Base-by-base conservation (phyloP, 148 eudicot species). In the Silene conica region DNA sequence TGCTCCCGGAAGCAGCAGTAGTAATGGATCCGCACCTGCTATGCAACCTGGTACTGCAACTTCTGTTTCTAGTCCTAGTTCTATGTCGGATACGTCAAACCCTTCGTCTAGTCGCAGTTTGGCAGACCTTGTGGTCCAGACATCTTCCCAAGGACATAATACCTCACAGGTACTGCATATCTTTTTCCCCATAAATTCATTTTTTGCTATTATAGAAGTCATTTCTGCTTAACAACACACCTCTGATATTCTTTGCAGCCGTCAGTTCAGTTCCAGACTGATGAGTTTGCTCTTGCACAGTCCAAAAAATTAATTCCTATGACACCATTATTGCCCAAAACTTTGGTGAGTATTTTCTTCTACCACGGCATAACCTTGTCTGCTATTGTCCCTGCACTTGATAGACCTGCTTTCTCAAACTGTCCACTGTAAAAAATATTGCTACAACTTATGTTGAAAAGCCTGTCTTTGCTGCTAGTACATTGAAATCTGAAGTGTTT, bases 121-220 rank as follows among this genome's bases (percentile, higher is more conserved):
- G 98, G 97, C 98, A 28, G 95, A 88, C 77, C 82, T 95, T 34
- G 77, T 91, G 77, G 85, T 81, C 59, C 98, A 93, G 89, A 87
- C 83, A 71, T 86, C 98, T 4, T 69, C 83, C 18, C 88, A 79
- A 61, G 78, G 80, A 71, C 88, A 66, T 13, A 79, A 85, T 70
- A 61, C 80, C 52, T 60, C 84, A 21, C 96, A 89, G 92, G 98
- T 93, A 83, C 14, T 12, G 21, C 57, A 12, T 70, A 67, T 48
- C 76, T 66, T 38, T 41, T 34, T 8, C 8, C 18, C 9, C 18
- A 0, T 48, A 3, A 50, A 59, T 66, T 16, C 43, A 18, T 25
- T 25, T 13, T 61, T 66, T 3, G 16, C 0, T 59, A 18, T 3
- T 34, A 6, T 59, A 18, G 4, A 68, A 20, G 10, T 13, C 23